Evolutionary conservation across 306 rosid species (phyloP).

Genomic region (Acacia acuminata): DNA sequence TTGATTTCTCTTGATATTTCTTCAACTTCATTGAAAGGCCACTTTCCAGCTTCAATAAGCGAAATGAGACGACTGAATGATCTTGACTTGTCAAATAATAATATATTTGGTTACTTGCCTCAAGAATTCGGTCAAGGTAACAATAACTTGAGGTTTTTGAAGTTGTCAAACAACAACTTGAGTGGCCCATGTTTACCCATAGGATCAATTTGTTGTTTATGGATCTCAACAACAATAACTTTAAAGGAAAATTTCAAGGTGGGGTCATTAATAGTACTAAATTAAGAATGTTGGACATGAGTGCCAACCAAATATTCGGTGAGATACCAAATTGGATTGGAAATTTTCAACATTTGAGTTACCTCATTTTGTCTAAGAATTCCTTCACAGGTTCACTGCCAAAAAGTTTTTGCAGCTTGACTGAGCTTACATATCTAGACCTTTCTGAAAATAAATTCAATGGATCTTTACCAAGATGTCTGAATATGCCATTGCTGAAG

Average conservation of each 20-base stretch:
- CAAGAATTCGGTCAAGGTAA: neutral
- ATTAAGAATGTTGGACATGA: constrained; percentile 20
- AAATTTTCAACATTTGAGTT: neutral
- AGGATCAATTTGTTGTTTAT: neutral
- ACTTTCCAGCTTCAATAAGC: constrained; percentile 12
- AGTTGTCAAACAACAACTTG: constrained; percentile 8
- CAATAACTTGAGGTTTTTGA: neutral
- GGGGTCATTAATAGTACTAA: neutral
- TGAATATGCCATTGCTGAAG: neutral
- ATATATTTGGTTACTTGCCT: constrained; percentile 7
- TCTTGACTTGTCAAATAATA: constrained; percentile 28
- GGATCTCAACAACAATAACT: neutral
- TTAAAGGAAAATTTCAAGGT: neutral
- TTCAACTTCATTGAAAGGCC: neutral
- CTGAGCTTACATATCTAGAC: neutral
- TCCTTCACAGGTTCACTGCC: neutral
- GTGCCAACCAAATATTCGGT: constrained; percentile 8
- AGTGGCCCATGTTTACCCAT: neutral
- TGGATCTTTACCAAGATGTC: neutral
- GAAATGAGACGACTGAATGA: neutral
- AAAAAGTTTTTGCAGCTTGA: neutral
- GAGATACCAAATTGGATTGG: constrained; percentile 6
- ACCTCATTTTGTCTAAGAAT: neutral
- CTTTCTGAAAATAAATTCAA: neutral
- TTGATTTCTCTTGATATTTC: constrained; percentile 13